A percentile compares a stretch with the other conserved stretches of the same genome.
phyloP scores from a whole-genome alignment of 208 protist genomes.

The Leishmania tarentolae region DNA sequence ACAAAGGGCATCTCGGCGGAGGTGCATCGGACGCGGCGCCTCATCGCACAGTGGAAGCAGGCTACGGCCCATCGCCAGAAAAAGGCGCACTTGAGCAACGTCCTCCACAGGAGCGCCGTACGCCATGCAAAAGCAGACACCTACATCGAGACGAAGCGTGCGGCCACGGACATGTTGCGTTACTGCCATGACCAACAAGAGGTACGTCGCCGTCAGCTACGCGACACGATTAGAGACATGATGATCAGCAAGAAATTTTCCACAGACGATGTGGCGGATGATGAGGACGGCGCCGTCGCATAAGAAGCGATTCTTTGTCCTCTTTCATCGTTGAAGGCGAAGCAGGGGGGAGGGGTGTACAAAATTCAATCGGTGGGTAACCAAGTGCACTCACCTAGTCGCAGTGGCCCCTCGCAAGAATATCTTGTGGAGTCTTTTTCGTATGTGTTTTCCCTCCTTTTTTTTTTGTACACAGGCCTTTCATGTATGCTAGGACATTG shows the following conservation, averaged over 20 bases:
- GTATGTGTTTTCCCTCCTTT: background rate
- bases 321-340: background rate
- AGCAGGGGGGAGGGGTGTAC: background rate
- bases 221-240: background rate
- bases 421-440: background rate
- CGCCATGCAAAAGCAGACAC: conserved; percentile 11
- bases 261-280: background rate
- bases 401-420: too few relatives aligned
- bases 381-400: background rate
- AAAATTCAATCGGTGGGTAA: background rate
- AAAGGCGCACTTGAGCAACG: background rate
- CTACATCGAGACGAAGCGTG: conserved; percentile 8
- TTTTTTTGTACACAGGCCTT: too few relatives aligned
- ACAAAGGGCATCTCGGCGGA: background rate
- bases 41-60: background rate
- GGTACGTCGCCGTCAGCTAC: conserved; percentile 11
- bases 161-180: background rate
- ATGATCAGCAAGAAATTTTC: conserved; percentile 1
- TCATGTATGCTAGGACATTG: background rate
- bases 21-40: background rate
- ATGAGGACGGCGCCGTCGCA: background rate
- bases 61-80: background rate
- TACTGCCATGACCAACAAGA: conserved; percentile 16
- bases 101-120: background rate
- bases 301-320: background rate